Evolutionary conservation across 2,329 filamentous ascomycete genomes (phyloP).

Genomic region (Ascochyta pisi): DNA sequence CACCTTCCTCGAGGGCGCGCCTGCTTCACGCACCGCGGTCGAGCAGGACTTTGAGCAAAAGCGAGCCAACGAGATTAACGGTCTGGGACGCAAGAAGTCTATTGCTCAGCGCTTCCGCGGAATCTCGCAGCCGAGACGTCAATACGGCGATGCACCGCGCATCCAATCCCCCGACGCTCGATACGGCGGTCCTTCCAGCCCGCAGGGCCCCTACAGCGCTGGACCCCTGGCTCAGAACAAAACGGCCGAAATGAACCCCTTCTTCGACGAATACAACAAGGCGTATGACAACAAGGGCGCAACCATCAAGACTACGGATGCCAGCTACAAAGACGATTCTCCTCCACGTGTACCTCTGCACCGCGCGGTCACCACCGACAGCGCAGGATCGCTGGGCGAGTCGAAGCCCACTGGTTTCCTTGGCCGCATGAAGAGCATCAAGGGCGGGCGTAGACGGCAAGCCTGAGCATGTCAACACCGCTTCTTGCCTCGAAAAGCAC

Average conservation of each 20-base stretch:
- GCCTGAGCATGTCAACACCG: constrained; percentile 27
- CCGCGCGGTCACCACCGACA: constrained; percentile 45
- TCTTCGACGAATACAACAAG: constrained; percentile 77
- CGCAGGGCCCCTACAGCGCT: constrained; percentile 45
- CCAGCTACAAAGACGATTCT: constrained; percentile 32
- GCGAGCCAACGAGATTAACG: constrained; percentile 51
- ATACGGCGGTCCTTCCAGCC: constrained; percentile 42
- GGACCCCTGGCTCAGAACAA: constrained; percentile 48
- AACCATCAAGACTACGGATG: constrained; percentile 60
- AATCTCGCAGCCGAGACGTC: constrained; percentile 75
- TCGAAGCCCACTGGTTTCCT: constrained; percentile 45
- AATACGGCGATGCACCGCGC: constrained; percentile 55
- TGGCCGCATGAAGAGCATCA: constrained; percentile 48
- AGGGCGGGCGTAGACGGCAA: constrained; percentile 45
- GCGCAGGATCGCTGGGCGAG: constrained; percentile 32
- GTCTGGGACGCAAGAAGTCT: constrained; percentile 88
- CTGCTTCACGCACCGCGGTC: constrained; percentile 81
- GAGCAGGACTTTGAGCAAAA: constrained; percentile 73
- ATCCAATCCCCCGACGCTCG: constrained; percentile 62
- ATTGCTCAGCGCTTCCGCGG: constrained; percentile 89
- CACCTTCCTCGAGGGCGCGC: constrained; percentile 93
- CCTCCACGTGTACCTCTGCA: constrained; percentile 40
- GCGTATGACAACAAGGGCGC: constrained; percentile 70
- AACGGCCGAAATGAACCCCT: constrained; percentile 70
- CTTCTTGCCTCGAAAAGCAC: constrained; percentile 1